Percentiles rank a stretch among this genome's conserved stretches.
Evolutionary conservation across 768 basidiomycete species (phyloP).

Genomic region (Mycena olivaceomarginata): DNA sequence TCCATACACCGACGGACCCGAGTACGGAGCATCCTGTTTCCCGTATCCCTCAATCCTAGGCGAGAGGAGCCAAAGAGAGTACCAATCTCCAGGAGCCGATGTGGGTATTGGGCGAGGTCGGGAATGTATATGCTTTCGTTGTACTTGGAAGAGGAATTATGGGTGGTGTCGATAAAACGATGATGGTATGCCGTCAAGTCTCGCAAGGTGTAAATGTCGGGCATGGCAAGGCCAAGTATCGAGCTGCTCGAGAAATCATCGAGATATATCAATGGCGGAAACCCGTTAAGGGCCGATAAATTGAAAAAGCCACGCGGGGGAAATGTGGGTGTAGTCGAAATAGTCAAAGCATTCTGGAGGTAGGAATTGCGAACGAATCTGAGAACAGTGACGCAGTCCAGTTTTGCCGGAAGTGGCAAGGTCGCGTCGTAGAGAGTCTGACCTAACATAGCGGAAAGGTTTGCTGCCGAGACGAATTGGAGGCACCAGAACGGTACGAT

Average conservation of each 20-base stretch:
- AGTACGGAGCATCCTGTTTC: slow-evolving; percentile 65
- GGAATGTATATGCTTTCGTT: slow-evolving; percentile 63
- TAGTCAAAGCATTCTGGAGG: slow-evolving; percentile 79
- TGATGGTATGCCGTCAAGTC: slow-evolving; percentile 79
- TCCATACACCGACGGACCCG: slow-evolving; percentile 75
- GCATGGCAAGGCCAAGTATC: slow-evolving; percentile 60
- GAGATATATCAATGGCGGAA: slow-evolving; percentile 67
- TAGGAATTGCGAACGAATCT: slow-evolving; percentile 54
- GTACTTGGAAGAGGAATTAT: slow-evolving; percentile 61
- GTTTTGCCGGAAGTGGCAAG: slow-evolving; percentile 71
- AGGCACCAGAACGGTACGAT: slow-evolving; percentile 89
- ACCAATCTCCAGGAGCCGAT: slow-evolving; percentile 81
- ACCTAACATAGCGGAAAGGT: slow-evolving; percentile 76
- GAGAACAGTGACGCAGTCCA: slow-evolving; percentile 71
- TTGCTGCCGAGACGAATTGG: slow-evolving; percentile 79
- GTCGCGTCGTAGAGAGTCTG: slow-evolving; percentile 67
- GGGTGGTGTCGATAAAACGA: slow-evolving; percentile 72
- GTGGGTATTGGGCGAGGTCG: slow-evolving; percentile 59
- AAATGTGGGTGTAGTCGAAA: slow-evolving; percentile 75
- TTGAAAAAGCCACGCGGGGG: slow-evolving; percentile 86
- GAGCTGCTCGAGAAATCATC: slow-evolving; percentile 71
- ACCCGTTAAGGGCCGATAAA: slow-evolving; percentile 59
- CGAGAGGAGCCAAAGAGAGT: slow-evolving; percentile 87
- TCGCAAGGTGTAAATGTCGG: slow-evolving; percentile 68
- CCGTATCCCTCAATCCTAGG: slow-evolving; percentile 66